phyloP scores from a whole-genome alignment of 2,329 filamentous ascomycete species.

The Exophiala sp. region DNA sequence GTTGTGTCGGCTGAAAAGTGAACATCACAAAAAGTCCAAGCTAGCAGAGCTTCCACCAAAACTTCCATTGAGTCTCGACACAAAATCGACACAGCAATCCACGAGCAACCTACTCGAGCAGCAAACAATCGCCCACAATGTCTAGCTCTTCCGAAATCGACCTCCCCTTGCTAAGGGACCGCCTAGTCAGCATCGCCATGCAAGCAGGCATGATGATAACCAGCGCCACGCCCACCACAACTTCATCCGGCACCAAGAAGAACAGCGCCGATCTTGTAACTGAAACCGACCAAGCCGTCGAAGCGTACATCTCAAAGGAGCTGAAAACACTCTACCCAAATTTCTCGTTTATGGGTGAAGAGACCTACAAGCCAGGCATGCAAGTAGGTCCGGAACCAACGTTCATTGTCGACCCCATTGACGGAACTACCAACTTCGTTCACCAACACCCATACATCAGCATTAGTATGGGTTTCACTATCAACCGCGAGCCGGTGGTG shows the following conservation, averaged over 20 bases:
- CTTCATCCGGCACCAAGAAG: slow-evolving; percentile 42
- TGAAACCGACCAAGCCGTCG: slow-evolving; percentile 61
- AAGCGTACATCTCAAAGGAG: slow-evolving; percentile 53
- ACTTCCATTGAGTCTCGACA: no score
- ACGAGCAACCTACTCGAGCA: not conserved
- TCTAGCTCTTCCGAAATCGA: slow-evolving; percentile 10
- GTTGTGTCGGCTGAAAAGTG: no score
- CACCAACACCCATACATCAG: slow-evolving; percentile 57
- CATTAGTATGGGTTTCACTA: slow-evolving; percentile 57
- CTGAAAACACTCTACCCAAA: slow-evolving; percentile 52
- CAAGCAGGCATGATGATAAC: slow-evolving; percentile 44
- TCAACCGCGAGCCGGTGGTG: slow-evolving; percentile 50
- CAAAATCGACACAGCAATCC: not conserved
- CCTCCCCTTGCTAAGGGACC: slow-evolving; percentile 37
- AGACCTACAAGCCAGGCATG: slow-evolving; percentile 56
- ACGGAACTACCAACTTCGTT: slow-evolving; percentile 65
- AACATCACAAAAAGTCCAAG: no score
- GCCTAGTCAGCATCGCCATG: slow-evolving; percentile 38
- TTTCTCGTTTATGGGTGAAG: slow-evolving; percentile 54
- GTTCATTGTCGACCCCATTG: slow-evolving; percentile 62
- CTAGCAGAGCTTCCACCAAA: no score
- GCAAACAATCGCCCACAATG: slow-evolving; percentile 3
- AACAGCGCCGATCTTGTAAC: slow-evolving; percentile 61
- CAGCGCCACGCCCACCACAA: slow-evolving; percentile 37
- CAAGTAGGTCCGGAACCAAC: slow-evolving; percentile 53